Conservation (phyloP, 2,329 filamentous ascomycete species). For the Botryotinia globosa region DNA sequence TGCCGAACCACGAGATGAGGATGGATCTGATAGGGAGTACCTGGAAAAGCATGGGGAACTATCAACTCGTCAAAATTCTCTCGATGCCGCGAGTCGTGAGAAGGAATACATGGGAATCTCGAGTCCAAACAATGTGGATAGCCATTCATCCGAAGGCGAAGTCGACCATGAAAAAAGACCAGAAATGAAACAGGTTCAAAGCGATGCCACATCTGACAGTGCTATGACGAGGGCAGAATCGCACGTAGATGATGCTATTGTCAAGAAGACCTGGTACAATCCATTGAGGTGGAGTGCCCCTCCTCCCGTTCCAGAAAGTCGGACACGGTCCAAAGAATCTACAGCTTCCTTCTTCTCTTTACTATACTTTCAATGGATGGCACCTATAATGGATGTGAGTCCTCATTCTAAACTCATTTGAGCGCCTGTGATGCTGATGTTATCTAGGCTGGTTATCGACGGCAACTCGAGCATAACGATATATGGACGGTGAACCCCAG, state of each 20-base stretch:
- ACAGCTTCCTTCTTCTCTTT: conserved; percentile 70
- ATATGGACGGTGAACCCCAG: conserved; percentile 86
- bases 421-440: conserved; percentile 25
- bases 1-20: conserved; percentile 17
- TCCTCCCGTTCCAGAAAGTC: conserved; percentile 55
- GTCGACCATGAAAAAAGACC: conserved; percentile 31
- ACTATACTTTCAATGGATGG: conserved; percentile 87
- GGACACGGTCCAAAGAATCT: conserved; percentile 63
- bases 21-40: conserved; percentile 18
- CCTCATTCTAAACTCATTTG: neutral
- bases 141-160: conserved; percentile 25
- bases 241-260: conserved; percentile 33
- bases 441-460: conserved; percentile 74
- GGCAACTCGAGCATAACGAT: conserved; percentile 78
- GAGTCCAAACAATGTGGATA: conserved; percentile 23
- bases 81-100: conserved; percentile 22
- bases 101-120: conserved; percentile 34
- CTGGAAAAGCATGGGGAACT: conserved; percentile 12
- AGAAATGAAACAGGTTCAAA: conserved; percentile 47
- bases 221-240: conserved; percentile 44
- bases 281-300: conserved; percentile 58
- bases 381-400: conserved; percentile 74
- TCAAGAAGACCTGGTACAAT: conserved; percentile 60
- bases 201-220: conserved; percentile 54
- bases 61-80: conserved; percentile 12